These are phyloP conservation scores for Cucurbita moschata DNA, from an alignment of 306 rosid species.

Conservation along the genomic window DNA sequence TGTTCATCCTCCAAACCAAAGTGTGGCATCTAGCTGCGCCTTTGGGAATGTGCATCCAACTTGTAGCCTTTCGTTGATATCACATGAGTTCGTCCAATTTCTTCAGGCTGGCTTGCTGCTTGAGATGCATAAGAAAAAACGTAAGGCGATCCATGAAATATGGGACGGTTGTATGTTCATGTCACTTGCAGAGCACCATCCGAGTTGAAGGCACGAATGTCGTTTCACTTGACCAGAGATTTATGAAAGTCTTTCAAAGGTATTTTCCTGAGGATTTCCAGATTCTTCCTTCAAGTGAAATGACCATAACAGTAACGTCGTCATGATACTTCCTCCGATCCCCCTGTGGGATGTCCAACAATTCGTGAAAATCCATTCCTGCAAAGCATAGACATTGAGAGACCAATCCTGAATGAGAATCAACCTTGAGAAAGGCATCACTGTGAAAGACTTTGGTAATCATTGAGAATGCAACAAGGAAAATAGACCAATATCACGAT, in stretches of 20 bases:
- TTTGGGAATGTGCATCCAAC: conserved; percentile 16
- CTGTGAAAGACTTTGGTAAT: not conserved
- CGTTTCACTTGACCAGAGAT: conserved; percentile 15
- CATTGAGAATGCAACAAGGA: not conserved
- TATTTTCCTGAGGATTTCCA: conserved; percentile 98
- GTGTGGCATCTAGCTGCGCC: conserved; percentile 23
- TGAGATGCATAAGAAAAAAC: not conserved
- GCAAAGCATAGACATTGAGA: conserved; percentile 16
- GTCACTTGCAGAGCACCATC: conserved; percentile 19
- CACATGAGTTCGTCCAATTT: conserved; percentile 3
- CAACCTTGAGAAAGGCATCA: not conserved
- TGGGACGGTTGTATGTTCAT: conserved; percentile 32
- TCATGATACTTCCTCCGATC: conserved; percentile 95
- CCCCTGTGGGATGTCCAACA: conserved; percentile 96
- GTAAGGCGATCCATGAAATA: conserved; percentile 31
- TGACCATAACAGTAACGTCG: conserved; percentile 93
- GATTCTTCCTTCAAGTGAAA: conserved; percentile 98
- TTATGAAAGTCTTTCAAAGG: conserved; percentile 31
- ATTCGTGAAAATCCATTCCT: conserved; percentile 97
- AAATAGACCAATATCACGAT: not conserved
- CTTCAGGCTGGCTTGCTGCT: not conserved
- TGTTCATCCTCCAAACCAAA: conserved; percentile 30
- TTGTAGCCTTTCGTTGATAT: conserved; percentile 19
- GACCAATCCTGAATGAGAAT: not conserved
- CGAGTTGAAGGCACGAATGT: conserved; percentile 15